Evolutionary conservation across 2,329 filamentous ascomycete genomes (phyloP).

Genomic region (Aspergillus puulaauensis): DNA sequence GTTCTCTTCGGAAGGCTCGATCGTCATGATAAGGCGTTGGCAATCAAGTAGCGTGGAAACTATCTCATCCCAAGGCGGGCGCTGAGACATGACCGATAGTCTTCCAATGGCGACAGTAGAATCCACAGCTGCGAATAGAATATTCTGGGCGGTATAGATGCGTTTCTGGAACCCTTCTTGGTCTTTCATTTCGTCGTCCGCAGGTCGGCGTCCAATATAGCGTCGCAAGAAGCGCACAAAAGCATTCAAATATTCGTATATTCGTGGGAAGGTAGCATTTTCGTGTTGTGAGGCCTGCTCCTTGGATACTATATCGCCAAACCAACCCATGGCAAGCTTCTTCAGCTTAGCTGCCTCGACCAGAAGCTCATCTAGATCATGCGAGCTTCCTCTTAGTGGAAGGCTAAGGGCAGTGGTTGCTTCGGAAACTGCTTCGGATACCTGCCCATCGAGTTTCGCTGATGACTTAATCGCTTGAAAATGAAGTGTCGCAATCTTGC

Average conservation of each 20-base stretch:
- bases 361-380: slow-evolving; percentile 45
- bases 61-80: slow-evolving; percentile 39
- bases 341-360: slow-evolving; percentile 45
- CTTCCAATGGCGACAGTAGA: slow-evolving; percentile 42
- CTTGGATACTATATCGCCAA: slow-evolving; percentile 32
- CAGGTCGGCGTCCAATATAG: slow-evolving; percentile 37
- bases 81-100: slow-evolving; percentile 36
- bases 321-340: slow-evolving; percentile 40
- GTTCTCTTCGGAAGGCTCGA: slow-evolving; percentile 23
- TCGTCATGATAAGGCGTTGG: slow-evolving; percentile 33
- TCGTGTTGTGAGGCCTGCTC: slow-evolving; percentile 16
- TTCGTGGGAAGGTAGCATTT: slow-evolving; percentile 22
- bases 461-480: slow-evolving; percentile 32
- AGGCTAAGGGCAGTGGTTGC: slow-evolving; percentile 36
- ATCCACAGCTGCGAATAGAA: slow-evolving; percentile 42
- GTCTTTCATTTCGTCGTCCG: slow-evolving; percentile 28
- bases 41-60: slow-evolving; percentile 38
- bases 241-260: slow-evolving; percentile 37
- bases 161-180: slow-evolving; percentile 32
- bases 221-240: slow-evolving; percentile 43
- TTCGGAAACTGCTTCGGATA: slow-evolving; percentile 30
- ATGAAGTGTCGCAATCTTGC: slow-evolving; percentile 39
- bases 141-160: slow-evolving; percentile 32
- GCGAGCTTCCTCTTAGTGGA: slow-evolving; percentile 38
- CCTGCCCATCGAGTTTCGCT: slow-evolving; percentile 18